Percentiles rank a stretch among this genome's conserved stretches.
Evolutionary conservation across 495 filamentous ascomycete genomes (phyloP).

Genomic region (Haplographium delicatum): DNA sequence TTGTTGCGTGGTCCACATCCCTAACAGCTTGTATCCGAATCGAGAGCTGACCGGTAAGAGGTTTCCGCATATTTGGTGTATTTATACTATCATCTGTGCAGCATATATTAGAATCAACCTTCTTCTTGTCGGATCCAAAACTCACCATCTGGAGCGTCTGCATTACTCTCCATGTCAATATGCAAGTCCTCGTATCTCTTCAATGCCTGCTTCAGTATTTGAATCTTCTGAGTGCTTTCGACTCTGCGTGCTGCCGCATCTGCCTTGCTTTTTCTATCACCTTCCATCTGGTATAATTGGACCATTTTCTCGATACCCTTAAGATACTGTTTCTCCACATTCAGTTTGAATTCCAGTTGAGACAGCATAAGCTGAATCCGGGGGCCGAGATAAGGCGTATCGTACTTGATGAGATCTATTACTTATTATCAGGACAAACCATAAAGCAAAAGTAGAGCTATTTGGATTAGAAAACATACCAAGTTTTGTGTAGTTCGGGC

Average conservation of each 20-base stretch:
- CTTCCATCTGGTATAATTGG: conserved; percentile 93
- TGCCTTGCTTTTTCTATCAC: conserved; percentile 89
- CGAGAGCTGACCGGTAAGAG: conserved; percentile 80
- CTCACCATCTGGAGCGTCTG: conserved; percentile 81
- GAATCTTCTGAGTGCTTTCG: conserved; percentile 97
- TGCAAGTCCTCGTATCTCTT: conserved; percentile 98
- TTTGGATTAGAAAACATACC: conserved; percentile 50
- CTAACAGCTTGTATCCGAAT: conserved; percentile 83
- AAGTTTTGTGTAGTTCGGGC: conserved; percentile 92
- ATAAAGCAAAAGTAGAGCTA: too few relatives aligned
- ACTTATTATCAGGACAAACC: too few relatives aligned
- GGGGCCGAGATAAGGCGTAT: conserved; percentile 90
- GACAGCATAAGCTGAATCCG: conserved; percentile 99
- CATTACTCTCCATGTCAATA: conserved; percentile 76
- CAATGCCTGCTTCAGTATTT: conserved; percentile 88
- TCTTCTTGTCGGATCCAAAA: neutral
- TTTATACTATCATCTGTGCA: conserved; percentile 94
- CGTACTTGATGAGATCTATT: conserved; percentile 96
- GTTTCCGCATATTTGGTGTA: conserved; percentile 88
- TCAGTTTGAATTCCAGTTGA: conserved; percentile 97
- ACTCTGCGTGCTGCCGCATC: conserved; percentile 86
- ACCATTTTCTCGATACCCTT: conserved; percentile 99
- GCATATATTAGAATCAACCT: neutral
- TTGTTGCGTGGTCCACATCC: conserved; percentile 91
- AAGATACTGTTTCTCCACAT: conserved; percentile 98